phyloP scores from a whole-genome alignment of 208 protist genomes.

The Leishmania arabica region DNA sequence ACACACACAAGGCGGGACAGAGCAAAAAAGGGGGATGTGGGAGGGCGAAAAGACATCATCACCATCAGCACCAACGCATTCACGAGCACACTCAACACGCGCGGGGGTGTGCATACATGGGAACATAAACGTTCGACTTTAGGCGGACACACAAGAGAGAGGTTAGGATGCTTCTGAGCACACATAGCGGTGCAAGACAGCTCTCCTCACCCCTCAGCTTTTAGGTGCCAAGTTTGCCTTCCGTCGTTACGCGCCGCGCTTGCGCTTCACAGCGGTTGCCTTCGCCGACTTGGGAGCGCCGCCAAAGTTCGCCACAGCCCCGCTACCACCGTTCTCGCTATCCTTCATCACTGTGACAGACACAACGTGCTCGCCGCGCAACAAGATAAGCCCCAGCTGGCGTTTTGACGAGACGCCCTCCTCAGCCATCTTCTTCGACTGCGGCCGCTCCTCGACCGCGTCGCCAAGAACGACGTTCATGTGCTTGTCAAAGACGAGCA shows the following conservation, averaged over 20 bases:
- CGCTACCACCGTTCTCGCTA: slow-evolving; percentile 3
- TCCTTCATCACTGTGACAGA: slow-evolving; percentile 70
- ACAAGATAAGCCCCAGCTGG: slow-evolving; percentile 70
- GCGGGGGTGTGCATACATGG: neutral
- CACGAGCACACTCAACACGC: neutral
- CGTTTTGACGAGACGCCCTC: slow-evolving; percentile 58
- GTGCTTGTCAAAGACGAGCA: slow-evolving; percentile 86
- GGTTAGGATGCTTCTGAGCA: neutral
- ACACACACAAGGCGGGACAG: neutral
- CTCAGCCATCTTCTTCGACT: slow-evolving; percentile 69
- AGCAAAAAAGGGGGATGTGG: neutral
- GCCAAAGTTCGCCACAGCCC: slow-evolving; percentile 27
- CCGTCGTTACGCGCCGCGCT: slow-evolving; percentile 22
- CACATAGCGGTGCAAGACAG: neutral
- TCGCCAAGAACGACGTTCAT: slow-evolving; percentile 90
- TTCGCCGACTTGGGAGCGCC: slow-evolving; percentile 46
- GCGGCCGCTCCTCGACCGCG: slow-evolving; percentile 53
- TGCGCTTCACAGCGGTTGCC: slow-evolving; percentile 44
- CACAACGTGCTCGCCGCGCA: slow-evolving; percentile 86
- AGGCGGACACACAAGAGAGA: neutral
- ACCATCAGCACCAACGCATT: neutral
- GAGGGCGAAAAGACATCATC: neutral
- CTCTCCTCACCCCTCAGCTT: neutral
- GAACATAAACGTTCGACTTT: neutral
- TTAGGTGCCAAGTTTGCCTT: neutral